A percentile compares a stretch with the other conserved stretches of the same genome.
These are phyloP conservation scores for Noccaea bulbosa DNA, from an alignment of 345 rosid species.

Conservation along the genomic window DNA sequence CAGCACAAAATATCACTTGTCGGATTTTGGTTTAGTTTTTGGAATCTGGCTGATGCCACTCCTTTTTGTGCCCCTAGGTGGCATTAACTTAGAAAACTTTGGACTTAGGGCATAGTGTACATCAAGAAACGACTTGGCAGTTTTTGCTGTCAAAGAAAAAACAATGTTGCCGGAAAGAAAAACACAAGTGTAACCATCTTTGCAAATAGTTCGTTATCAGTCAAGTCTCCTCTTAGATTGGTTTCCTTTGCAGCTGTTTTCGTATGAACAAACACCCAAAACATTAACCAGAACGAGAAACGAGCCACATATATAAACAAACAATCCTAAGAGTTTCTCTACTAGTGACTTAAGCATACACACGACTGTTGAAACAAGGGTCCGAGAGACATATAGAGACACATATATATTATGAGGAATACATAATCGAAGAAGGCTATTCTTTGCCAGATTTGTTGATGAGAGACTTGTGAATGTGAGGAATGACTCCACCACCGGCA, in stretches of 20 bases:
- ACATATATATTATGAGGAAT: background rate
- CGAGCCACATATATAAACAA: conserved; percentile 28
- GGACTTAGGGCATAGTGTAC: conserved; percentile 17
- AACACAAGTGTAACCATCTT: conserved; percentile 8
- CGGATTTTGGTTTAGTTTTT: conserved; percentile 21
- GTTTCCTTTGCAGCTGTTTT: background rate
- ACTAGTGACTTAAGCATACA: conserved; percentile 24
- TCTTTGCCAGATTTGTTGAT: conserved; percentile 73
- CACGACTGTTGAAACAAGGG: conserved; percentile 12
- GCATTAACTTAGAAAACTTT: conserved; percentile 24
- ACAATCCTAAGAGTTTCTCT: conserved; percentile 27
- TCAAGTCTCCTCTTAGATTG: background rate
- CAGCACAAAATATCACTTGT: conserved; percentile 2
- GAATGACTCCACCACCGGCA: conserved; percentile 82
- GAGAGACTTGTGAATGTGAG: conserved; percentile 79
- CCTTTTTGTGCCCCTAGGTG: conserved; percentile 17
- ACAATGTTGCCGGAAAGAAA: background rate
- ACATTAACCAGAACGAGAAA: conserved; percentile 15
- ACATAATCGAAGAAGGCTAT: conserved; percentile 6
- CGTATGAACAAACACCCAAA: background rate
- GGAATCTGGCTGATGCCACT: conserved; percentile 7
- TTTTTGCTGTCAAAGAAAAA: background rate
- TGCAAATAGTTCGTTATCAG: conserved; percentile 13
- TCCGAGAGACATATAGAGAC: background rate
- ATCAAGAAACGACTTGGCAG: conserved; percentile 18